Percentiles rank a stretch among this genome's conserved stretches.
Evolutionary conservation across 495 filamentous ascomycete genomes (phyloP).

Genomic region (Hypoxylon intermedium): DNA sequence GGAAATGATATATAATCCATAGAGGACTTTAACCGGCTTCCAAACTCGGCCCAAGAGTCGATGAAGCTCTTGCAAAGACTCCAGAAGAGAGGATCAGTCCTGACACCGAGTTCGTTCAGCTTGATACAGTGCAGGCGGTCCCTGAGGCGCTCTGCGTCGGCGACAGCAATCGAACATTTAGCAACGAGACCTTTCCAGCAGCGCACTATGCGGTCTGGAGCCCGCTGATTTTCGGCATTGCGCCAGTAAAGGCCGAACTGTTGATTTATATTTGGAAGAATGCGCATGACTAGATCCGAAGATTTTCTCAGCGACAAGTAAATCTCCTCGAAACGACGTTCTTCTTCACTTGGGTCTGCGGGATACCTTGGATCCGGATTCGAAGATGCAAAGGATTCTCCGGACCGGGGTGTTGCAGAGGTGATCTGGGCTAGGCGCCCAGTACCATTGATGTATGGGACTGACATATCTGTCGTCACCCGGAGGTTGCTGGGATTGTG

Average conservation of each 20-base stretch:
- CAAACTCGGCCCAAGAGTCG: conserved; percentile 75
- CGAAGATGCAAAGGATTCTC: conserved; percentile 74
- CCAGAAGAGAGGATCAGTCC: conserved; percentile 83
- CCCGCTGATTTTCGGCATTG: conserved; percentile 49
- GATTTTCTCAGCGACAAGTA: conserved; percentile 73
- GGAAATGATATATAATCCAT: conserved; percentile 69
- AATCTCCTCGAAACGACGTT: conserved; percentile 80
- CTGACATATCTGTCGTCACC: conserved; percentile 57
- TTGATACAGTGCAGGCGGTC: conserved; percentile 77
- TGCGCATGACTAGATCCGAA: conserved; percentile 69
- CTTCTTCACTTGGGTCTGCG: conserved; percentile 72
- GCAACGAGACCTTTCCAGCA: conserved; percentile 73
- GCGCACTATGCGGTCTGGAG: conserved; percentile 61
- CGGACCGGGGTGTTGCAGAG: conserved; percentile 75
- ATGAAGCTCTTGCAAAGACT: conserved; percentile 78
- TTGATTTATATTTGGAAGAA: conserved; percentile 67
- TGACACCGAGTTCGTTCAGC: conserved; percentile 78
- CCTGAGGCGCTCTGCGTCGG: conserved; percentile 72
- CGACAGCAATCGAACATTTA: conserved; percentile 68
- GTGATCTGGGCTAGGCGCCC: conserved; percentile 57
- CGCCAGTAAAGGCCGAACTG: conserved; percentile 64
- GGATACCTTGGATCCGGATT: conserved; percentile 53
- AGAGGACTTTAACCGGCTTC: conserved; percentile 70
- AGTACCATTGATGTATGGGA: conserved; percentile 51
- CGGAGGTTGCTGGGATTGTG: conserved; percentile 65